Conservation (phyloP, 2,329 filamentous ascomycete species). For the Venturia oleaginea region DNA sequence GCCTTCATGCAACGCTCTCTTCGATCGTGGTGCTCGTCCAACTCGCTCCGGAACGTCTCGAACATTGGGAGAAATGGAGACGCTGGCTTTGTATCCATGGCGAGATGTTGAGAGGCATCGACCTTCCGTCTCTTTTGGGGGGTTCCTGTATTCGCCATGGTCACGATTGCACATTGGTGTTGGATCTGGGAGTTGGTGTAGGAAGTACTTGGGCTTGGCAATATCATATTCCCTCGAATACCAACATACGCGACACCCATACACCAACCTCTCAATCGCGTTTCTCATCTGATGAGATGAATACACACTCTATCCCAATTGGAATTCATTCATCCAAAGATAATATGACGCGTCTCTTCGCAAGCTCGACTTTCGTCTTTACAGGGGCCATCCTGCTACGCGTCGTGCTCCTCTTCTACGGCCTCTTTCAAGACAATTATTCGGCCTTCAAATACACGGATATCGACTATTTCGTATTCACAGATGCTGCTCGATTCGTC, state of each 20-base stretch:
- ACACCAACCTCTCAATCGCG: neutral
- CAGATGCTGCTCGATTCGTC: constrained; percentile 77
- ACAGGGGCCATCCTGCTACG: constrained; percentile 53
- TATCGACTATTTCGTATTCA: constrained; percentile 98
- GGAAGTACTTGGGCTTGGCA: neutral
- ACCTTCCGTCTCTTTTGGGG: constrained; percentile 16
- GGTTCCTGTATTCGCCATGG: constrained; percentile 5
- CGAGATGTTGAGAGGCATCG: constrained; percentile 2
- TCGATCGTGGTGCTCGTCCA: constrained; percentile 91
- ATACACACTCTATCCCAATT: neutral
- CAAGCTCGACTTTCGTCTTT: constrained; percentile 27
- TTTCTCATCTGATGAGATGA: neutral
- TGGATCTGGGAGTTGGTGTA: neutral
- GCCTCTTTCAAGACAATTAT: constrained; percentile 83
- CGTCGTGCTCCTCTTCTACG: constrained; percentile 68
- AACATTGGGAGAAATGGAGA: constrained; percentile 62
- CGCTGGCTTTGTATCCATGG: neutral
- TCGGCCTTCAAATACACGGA: constrained; percentile 96
- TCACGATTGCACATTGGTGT: neutral
- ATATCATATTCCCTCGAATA: neutral
- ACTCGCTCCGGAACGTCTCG: constrained; percentile 70
- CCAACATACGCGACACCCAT: neutral
- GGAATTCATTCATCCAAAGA: too few relatives aligned
- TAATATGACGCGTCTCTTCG: neutral
- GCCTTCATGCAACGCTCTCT: constrained; percentile 84